Conservation (phyloP, 2,329 filamentous ascomycete species). For the Nemania diffusa region DNA sequence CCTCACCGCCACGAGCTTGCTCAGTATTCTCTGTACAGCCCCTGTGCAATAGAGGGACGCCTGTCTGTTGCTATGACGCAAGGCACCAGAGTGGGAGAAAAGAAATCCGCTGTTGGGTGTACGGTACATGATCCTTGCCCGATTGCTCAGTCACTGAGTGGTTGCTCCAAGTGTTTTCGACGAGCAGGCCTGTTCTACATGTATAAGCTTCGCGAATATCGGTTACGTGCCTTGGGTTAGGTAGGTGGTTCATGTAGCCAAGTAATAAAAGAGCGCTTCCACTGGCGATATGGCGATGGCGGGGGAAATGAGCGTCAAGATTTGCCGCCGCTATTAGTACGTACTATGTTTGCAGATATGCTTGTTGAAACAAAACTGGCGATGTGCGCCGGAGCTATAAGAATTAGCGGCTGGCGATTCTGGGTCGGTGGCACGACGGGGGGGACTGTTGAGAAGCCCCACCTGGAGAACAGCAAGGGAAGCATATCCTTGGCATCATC, state of each 20-base stretch:
- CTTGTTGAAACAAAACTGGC: constrained; percentile 25
- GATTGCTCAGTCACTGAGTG: background rate
- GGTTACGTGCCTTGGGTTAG: background rate
- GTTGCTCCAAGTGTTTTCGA: background rate
- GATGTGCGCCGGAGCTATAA: constrained; percentile 27
- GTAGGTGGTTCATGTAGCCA: constrained; percentile 8
- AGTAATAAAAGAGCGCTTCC: background rate
- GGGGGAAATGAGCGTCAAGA: background rate
- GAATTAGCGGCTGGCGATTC: constrained; percentile 26
- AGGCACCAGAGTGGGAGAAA: background rate
- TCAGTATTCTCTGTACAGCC: background rate
- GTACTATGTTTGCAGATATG: background rate
- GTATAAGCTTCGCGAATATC: background rate
- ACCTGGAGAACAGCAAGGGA: constrained; percentile 11
- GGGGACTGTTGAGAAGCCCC: constrained; percentile 22
- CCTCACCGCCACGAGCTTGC: constrained; percentile 32
- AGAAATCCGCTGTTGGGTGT: background rate
- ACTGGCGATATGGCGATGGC: background rate
- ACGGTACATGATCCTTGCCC: background rate
- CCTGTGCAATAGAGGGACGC: constrained; percentile 5
- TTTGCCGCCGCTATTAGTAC: constrained; percentile 22
- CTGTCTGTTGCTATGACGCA: constrained; percentile 17
- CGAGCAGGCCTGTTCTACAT: background rate
- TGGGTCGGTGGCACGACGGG: constrained; percentile 7
- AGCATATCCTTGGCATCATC: constrained; percentile 9